These are phyloP conservation scores for Cutaneotrichosporon curvatum DNA, from an alignment of 1,284 basidiomycete genomes.

Conservation along the genomic window DNA sequence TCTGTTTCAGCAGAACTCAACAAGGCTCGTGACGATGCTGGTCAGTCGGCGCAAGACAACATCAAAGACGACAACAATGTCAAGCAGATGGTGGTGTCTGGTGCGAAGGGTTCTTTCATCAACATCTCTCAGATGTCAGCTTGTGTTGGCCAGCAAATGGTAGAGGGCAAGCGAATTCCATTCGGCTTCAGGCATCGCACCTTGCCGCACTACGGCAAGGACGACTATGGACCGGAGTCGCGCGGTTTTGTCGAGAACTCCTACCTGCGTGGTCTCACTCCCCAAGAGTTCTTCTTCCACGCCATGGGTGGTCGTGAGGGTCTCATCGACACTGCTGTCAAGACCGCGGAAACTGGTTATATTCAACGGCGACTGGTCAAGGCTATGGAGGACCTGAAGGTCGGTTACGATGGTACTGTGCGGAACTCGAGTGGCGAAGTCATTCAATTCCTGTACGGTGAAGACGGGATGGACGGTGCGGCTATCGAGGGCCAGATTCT, in stretches of 20 bases:
- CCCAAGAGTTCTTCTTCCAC: constrained; percentile 99
- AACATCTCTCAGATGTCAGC: constrained; percentile 99
- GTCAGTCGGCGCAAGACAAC: constrained; percentile 89
- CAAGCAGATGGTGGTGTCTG: constrained; percentile 99
- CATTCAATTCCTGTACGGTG: constrained; percentile 94
- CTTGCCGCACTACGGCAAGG: constrained; percentile 95
- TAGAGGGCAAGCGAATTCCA: constrained; percentile 96
- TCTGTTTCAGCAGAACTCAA: constrained; percentile 87
- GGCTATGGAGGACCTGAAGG: constrained; percentile 94
- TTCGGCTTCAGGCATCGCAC: constrained; percentile 97
- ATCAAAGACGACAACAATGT: constrained; percentile 99
- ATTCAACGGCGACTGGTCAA: constrained; percentile 98
- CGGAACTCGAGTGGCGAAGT: constrained; percentile 93
- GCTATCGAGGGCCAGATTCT: constrained; percentile 94
- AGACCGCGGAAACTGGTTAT: constrained; percentile 99
- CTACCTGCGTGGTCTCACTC: constrained; percentile 93
- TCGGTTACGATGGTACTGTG: constrained; percentile 96
- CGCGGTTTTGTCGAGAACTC: constrained; percentile 99
- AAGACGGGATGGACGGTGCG: constrained; percentile 97
- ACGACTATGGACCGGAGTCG: constrained; percentile 97
- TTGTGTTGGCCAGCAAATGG: constrained; percentile 96
- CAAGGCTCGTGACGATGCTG: constrained; percentile 88
- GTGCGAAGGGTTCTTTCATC: constrained; percentile 97
- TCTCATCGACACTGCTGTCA: constrained; percentile 98
- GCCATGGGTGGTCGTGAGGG: constrained; percentile 99